Percentiles rank a stretch among this genome's conserved stretches.
Evolutionary conservation across 345 rosid species (phyloP).

Genomic region (Populus nigra): DNA sequence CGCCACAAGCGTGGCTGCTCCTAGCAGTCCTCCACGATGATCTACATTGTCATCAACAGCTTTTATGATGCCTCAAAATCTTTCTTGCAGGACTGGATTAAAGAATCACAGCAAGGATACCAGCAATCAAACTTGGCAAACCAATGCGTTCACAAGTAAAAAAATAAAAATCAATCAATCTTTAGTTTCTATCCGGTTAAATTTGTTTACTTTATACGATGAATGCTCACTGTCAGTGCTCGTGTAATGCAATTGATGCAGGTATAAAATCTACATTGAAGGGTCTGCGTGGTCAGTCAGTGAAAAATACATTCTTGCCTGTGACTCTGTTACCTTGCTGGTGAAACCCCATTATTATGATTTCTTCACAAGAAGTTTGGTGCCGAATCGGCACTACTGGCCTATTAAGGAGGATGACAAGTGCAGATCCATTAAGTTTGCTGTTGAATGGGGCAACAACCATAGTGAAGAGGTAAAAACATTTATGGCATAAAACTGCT

Average conservation of each 20-base stretch:
- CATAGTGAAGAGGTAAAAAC: constrained; percentile 21
- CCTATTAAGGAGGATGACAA: constrained; percentile 23
- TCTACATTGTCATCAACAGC: neutral
- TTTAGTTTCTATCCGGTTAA: neutral
- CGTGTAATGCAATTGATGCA: constrained; percentile 1
- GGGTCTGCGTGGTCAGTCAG: constrained; percentile 37
- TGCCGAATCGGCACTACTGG: constrained; percentile 26
- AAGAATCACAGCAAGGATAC: constrained; percentile 66
- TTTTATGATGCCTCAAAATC: neutral
- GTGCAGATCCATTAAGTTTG: constrained; percentile 33
- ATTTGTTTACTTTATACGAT: no score
- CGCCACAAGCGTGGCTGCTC: no score
- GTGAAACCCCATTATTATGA: constrained; percentile 32
- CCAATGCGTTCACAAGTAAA: constrained; percentile 77
- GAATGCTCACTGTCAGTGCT: neutral
- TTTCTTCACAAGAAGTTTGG: constrained; percentile 28
- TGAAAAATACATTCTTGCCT: constrained; percentile 34
- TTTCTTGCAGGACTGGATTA: constrained; percentile 62
- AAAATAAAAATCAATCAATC: no score
- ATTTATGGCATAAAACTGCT: no score
- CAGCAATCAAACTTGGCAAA: constrained; percentile 66
- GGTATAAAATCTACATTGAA: constrained; percentile 35
- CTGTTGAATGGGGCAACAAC: constrained; percentile 31
- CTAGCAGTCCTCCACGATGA: neutral
- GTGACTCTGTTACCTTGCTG: constrained; percentile 25